A percentile compares a stretch with the other conserved stretches of the same genome.
Conservation (phyloP, 257 asterid genomes). For the Datura wrightii region DNA sequence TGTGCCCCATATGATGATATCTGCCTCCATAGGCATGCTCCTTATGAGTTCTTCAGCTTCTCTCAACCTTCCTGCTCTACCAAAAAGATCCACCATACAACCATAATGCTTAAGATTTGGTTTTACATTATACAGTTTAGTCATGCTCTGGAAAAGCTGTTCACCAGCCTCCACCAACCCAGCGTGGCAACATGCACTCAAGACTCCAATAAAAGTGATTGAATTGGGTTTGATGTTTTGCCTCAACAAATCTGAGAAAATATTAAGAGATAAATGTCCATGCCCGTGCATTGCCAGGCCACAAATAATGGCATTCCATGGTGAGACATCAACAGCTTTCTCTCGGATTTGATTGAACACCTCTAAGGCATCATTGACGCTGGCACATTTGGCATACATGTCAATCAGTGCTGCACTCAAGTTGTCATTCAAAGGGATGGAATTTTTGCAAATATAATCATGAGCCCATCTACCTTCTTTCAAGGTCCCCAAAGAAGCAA, state of each 20-base stretch:
- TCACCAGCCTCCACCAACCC: constrained; percentile 87
- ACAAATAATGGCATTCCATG: constrained; percentile 94
- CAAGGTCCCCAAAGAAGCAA: constrained; percentile 68
- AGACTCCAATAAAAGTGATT: constrained; percentile 81
- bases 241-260: constrained; percentile 67
- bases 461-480: constrained; percentile 81
- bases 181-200: constrained; percentile 90
- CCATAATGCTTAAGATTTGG: constrained; percentile 91
- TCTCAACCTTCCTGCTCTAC: constrained; percentile 75
- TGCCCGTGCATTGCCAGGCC: constrained; percentile 94
- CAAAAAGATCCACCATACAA: constrained; percentile 90
- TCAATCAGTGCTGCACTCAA: constrained; percentile 82
- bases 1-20: constrained; percentile 80
- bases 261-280: constrained; percentile 60
- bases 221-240: constrained; percentile 57
- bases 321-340: constrained; percentile 60
- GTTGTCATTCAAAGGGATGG: constrained; percentile 71
- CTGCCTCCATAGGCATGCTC: constrained; percentile 89
- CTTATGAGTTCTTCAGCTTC: constrained; percentile 77
- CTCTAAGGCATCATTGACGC: constrained; percentile 63
- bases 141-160: constrained; percentile 72
- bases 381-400: constrained; percentile 96
- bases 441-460: constrained; percentile 55
- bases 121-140: constrained; percentile 50
- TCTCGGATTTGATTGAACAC: constrained; percentile 59